Evolutionary conservation across 805 yeast species (phyloP).

Genomic region (Metschnikowia peoriensis): DNA sequence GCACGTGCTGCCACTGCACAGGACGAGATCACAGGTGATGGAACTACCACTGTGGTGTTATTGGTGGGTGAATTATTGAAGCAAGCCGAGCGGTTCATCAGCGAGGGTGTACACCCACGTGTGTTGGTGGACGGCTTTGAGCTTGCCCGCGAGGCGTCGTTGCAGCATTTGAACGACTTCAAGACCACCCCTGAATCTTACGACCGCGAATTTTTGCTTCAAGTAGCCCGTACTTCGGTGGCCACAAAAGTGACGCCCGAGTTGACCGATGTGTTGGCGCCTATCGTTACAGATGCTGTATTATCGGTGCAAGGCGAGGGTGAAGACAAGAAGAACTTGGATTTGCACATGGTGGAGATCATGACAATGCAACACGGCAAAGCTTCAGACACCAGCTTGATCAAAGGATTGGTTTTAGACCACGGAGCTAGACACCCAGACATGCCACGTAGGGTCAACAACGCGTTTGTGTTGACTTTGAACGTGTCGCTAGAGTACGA

Average conservation of each 20-base stretch:
- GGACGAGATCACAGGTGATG: constrained; percentile 99
- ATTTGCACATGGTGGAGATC: constrained; percentile 95
- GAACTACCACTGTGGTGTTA: constrained; percentile 93
- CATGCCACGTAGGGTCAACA: constrained; percentile 86
- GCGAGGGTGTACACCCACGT: constrained; percentile 96
- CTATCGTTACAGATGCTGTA: constrained; percentile 96
- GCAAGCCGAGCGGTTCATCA: constrained; percentile 88
- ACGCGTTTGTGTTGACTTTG: constrained; percentile 81
- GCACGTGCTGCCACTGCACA: constrained; percentile 98
- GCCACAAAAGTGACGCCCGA: constrained; percentile 82
- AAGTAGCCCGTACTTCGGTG: constrained; percentile 87
- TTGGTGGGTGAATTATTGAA: constrained; percentile 91
- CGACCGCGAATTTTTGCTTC: constrained; percentile 85
- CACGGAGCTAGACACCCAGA: constrained; percentile 99
- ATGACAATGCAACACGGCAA: constrained; percentile 97
- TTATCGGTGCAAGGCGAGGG: constrained; percentile 58
- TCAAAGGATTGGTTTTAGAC: constrained; percentile 89
- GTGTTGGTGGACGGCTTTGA: constrained; percentile 95
- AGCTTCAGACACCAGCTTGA: constrained; percentile 76
- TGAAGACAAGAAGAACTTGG: constrained; percentile 53
- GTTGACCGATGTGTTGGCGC: constrained; percentile 77
- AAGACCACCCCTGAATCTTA: constrained; percentile 51
- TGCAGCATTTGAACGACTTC: constrained; percentile 67
- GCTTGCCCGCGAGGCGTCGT: constrained; percentile 72
- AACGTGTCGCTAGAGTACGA: constrained; percentile 96